Conservation (phyloP, 1,284 basidiomycete genomes). For the Microbotryomycetes sp. region DNA sequence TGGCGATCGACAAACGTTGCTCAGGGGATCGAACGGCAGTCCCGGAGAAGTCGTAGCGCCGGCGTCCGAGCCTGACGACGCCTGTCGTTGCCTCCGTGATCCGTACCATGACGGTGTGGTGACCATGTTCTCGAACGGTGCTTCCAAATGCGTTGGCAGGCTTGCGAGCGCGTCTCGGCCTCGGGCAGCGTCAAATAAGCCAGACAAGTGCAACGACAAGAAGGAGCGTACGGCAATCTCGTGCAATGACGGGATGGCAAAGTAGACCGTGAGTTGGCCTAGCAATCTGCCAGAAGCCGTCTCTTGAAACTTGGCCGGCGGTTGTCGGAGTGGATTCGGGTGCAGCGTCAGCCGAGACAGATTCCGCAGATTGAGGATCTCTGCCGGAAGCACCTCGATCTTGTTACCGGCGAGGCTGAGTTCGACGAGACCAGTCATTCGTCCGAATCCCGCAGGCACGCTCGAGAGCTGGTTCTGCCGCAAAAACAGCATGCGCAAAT, state of each 20-base stretch:
- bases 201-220: constrained; percentile 1
- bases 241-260: constrained; percentile 10
- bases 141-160: neutral
- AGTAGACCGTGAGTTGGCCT: constrained; percentile 11
- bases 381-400: constrained; percentile 30
- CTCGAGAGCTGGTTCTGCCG: constrained; percentile 22
- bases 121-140: neutral
- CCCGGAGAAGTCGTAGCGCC: neutral
- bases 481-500: constrained; percentile 24
- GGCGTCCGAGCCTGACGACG: neutral
- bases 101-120: neutral
- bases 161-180: neutral
- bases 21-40: constrained; percentile 26
- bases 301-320: neutral
- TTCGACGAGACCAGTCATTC: constrained; percentile 18
- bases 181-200: neutral
- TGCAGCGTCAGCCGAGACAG: constrained; percentile 11
- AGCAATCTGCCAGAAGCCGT: constrained; percentile 6
- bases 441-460: constrained; percentile 28
- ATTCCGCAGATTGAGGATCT: constrained; percentile 25
- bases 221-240: constrained; percentile 23
- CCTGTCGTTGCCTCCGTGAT: neutral
- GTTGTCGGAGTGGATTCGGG: constrained; percentile 17
- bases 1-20: constrained; percentile 20
- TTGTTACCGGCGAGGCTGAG: constrained; percentile 26